Evolutionary conservation across 352 stramenopile species (phyloP), one percentile per base, ranked within the genome.

Genomic region (Phytophthora meadii): DNA sequence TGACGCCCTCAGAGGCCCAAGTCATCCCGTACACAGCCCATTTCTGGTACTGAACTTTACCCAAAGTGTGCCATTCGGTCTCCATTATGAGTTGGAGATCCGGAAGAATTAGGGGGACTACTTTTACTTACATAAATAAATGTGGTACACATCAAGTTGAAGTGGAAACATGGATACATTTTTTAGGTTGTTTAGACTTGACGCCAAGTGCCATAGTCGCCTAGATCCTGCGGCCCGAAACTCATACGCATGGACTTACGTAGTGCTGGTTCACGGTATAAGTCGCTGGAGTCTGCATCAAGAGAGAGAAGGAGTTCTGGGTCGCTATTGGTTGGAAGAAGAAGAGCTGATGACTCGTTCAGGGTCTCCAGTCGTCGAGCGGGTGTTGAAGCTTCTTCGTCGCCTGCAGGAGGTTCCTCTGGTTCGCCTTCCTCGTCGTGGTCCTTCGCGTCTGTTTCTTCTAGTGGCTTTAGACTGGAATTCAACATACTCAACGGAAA

Each of bases 11-110:
- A 2, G 57, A 46, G 49, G 81, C 74, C 83, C 81, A 90, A 28
- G 72, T 72, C 61, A 88, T 83, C 41, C 87, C 79, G 72, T 92
- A 93, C 46, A 83, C 68, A 12, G 79, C 68, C 83, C 85, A 93
- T 70, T 91, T 93, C 77, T 93, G 83, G 76, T 95, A 95, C 80
- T 93, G 87, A 30, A 92, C 85, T 68, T 92, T 91, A 60, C 87
- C 85, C 36, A 95, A 74, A 55, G 85, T 92, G 61, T 95, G 84
- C 87, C 84, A 93, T 65, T 95, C 84, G 60, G 76, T 84, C 74
- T 90, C 81, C 82, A 91, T 90, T 11, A 7, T 57, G n/a, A 17
- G 2, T 17, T 22, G 22, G 5, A 19, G 36, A 59, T 54, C 32
- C 25, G 22, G 27, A 1, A 50, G 37, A 27, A 50, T 28, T 57